phyloP scores from a whole-genome alignment of 192 early-diverging fungal genomes.

The Rhizoclosmatium globosum region DNA sequence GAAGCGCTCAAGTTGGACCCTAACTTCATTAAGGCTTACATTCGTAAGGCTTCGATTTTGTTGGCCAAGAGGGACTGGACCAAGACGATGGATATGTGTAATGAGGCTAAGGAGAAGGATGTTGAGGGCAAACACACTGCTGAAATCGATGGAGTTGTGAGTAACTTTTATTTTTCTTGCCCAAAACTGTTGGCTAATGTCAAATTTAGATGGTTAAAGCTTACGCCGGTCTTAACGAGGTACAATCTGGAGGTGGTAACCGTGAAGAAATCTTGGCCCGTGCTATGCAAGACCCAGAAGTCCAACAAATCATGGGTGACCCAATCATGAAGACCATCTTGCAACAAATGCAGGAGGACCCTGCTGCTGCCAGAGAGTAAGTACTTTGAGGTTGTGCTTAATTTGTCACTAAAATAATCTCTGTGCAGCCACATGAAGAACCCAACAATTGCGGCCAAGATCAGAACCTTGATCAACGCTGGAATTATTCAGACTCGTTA shows the following conservation, averaged over 20 bases:
- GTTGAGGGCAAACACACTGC: slow-evolving; percentile 80
- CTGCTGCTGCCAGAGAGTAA: slow-evolving; percentile 85
- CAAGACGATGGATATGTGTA: slow-evolving; percentile 83
- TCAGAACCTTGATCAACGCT: slow-evolving; percentile 91
- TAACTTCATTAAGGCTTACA: slow-evolving; percentile 92
- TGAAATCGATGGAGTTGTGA: slow-evolving; percentile 76
- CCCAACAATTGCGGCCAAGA: slow-evolving; percentile 90
- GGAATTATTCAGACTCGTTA: slow-evolving; percentile 65
- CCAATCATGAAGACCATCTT: slow-evolving; percentile 97
- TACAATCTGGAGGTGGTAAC: slow-evolving; percentile 64
- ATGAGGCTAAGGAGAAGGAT: slow-evolving; percentile 81
- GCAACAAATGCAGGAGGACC: slow-evolving; percentile 97
- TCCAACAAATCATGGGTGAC: slow-evolving; percentile 85
- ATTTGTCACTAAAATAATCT: slow-evolving; percentile 38
- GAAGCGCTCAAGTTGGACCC: slow-evolving; percentile 85
- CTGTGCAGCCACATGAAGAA: slow-evolving; percentile 85
- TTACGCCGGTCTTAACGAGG: slow-evolving; percentile 75
- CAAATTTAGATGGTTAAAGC: slow-evolving; percentile 69
- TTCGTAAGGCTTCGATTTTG: slow-evolving; percentile 92
- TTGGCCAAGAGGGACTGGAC: slow-evolving; percentile 89
- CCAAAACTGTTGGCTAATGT: not conserved
- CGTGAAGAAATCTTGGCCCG: slow-evolving; percentile 82
- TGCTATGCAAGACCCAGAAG: slow-evolving; percentile 94
- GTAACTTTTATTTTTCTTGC: slow-evolving; percentile 19
- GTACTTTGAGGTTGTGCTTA: slow-evolving; percentile 32